phyloP scores from a whole-genome alignment of 2,329 filamentous ascomycete species.

The Penicillium sp. region DNA sequence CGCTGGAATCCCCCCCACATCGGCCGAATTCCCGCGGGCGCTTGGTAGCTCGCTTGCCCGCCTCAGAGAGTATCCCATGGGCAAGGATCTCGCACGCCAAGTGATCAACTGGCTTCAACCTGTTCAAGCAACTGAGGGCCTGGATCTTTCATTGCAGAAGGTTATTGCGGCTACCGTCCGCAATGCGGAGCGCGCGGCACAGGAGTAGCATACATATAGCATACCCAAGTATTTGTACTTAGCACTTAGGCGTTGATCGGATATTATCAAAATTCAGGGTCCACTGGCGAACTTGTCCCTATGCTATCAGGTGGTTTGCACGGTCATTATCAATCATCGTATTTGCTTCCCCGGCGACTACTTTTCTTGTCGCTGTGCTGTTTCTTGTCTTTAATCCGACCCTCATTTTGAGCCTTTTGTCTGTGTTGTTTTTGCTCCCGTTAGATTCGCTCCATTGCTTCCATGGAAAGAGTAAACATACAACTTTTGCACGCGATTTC shows the following conservation, averaged over 20 bases:
- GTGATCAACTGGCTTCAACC: conserved; percentile 52
- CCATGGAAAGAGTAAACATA: conserved; percentile 34
- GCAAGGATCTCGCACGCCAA: conserved; percentile 46
- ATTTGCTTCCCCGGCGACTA: conserved; percentile 47
- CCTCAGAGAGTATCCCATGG: conserved; percentile 55
- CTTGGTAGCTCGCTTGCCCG: conserved; percentile 64
- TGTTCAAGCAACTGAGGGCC: conserved; percentile 44
- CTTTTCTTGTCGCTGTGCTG: conserved; percentile 62
- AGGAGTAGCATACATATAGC: conserved; percentile 19
- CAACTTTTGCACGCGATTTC: conserved; percentile 55
- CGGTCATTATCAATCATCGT: conserved; percentile 35
- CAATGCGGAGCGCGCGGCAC: conserved; percentile 34
- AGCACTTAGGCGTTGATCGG: conserved; percentile 30
- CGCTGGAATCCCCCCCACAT: conserved; percentile 61
- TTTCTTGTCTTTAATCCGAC: conserved; percentile 59
- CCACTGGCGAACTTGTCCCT: conserved; percentile 13
- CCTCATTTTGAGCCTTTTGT: conserved; percentile 59
- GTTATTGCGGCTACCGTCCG: conserved; percentile 49
- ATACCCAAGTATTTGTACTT: conserved; percentile 12
- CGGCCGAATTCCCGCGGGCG: conserved; percentile 70
- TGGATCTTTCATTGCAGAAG: conserved; percentile 55
- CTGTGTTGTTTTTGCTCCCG: conserved; percentile 32
- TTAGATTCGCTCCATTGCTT: conserved; percentile 10
- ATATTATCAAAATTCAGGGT: conserved; percentile 18
- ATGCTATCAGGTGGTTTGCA: neutral